phyloP scores from a whole-genome alignment of 306 rosid genomes.

The Astragalus glycyphyllos region DNA sequence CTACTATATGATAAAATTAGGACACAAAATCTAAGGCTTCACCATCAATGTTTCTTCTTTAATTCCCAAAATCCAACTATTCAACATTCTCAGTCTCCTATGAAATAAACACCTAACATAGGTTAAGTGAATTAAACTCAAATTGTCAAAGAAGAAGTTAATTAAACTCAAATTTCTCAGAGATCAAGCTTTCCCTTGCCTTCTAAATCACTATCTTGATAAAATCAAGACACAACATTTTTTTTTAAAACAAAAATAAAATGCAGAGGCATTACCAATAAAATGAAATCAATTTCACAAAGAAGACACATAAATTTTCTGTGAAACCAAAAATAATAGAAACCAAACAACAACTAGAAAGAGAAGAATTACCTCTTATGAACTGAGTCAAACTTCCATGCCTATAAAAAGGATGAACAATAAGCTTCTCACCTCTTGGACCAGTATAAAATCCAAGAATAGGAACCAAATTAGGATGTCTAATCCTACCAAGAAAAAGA shows the following conservation, averaged over 20 bases:
- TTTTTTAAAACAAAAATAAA: too few species aligned
- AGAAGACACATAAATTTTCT: conserved; percentile 31
- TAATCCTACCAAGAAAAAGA: conserved; percentile 67
- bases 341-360: conserved; percentile 14
- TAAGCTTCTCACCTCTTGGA: conserved; percentile 95
- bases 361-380: conserved; percentile 66
- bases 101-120: too few species aligned
- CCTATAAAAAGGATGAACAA: conserved; percentile 82
- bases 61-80: conserved; percentile 30
- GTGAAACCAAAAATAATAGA: too few species aligned
- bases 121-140: too few species aligned
- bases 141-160: too few species aligned
- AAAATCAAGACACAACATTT: conserved; percentile 28
- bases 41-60: conserved; percentile 8
- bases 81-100: conserved; percentile 40
- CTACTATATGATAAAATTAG: too few species aligned
- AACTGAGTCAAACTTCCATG: conserved; percentile 78
- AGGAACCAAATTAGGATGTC: conserved; percentile 88
- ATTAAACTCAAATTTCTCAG: conserved; percentile 5
- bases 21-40: conserved; percentile 12
- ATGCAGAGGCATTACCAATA: too few species aligned
- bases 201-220: conserved; percentile 15
- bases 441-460: conserved; percentile 92
- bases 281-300: conserved; percentile 21
- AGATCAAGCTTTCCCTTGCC: conserved; percentile 31